Conservation (phyloP, 371 early-diverging fungal species). For the Lichtheimia ramosa region DNA sequence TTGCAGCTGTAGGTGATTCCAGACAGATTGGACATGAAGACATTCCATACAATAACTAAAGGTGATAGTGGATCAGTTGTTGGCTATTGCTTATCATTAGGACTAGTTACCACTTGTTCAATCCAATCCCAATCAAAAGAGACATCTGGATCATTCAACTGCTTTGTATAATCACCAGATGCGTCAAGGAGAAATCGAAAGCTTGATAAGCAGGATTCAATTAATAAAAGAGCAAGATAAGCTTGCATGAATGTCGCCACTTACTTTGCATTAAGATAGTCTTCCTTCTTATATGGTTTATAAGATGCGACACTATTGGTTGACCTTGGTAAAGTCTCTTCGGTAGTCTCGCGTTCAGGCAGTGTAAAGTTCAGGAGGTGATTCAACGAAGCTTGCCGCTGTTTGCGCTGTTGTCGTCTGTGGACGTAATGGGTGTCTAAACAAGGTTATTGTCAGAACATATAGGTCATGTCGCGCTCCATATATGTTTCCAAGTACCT, state of each 20-base stretch:
- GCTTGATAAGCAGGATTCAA: constrained; percentile 18
- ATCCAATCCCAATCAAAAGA: constrained; percentile 75
- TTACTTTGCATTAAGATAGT: constrained; percentile 89
- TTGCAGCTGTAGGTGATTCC: constrained; percentile 67
- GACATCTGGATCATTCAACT: constrained; percentile 65
- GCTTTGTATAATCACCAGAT: constrained; percentile 51
- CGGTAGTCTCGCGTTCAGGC: constrained; percentile 55
- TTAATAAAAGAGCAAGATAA: too few relatives aligned
- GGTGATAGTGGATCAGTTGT: too few relatives aligned
- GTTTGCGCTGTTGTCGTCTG: constrained; percentile 16
- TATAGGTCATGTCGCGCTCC: not conserved
- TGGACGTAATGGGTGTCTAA: not conserved
- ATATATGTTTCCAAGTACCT: not conserved
- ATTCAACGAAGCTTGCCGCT: constrained; percentile 58
- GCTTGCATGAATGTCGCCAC: constrained; percentile 8
- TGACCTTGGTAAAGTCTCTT: constrained; percentile 10
- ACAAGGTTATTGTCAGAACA: not conserved
- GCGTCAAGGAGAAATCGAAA: constrained; percentile 79
- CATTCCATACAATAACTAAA: constrained; percentile 40
- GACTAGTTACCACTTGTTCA: constrained; percentile 66
- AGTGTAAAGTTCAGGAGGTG: constrained; percentile 84
- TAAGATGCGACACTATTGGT: constrained; percentile 21
- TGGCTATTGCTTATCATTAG: too few relatives aligned
- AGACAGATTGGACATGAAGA: constrained; percentile 86
- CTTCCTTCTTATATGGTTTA: constrained; percentile 72